Base-by-base conservation (phyloP, 257 asterid genomes). In the Nicotiana benthamiana region DNA sequence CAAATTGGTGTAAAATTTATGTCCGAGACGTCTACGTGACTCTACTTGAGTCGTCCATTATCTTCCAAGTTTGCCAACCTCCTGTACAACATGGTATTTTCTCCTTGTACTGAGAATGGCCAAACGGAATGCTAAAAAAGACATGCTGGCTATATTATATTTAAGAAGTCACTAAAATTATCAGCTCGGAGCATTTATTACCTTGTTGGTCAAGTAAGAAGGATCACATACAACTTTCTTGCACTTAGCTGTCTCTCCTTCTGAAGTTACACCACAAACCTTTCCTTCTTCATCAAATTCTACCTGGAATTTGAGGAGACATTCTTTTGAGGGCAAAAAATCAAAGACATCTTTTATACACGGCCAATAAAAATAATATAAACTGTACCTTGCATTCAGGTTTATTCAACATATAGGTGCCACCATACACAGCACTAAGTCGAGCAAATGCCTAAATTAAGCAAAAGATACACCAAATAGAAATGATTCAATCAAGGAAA, bases 361-460 rank as follows among this genome's bases (percentile, higher is more conserved):
- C 12, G 0, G 40, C 61, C 24, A 30, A 68, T 17, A 34, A 43
- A 52, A 66, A 78, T n/a, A 56, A 32, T 70, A 30, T 30, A 36
- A 80, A 16, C 7, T 51, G 53, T 86, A 92, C 98, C 97, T 91
- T 91, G 90, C 98, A 94, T 62, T 92, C 97, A 27, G 97, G 98
- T 83, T 94, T 94, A 84, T 84, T 88, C 92, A 94, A 84, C 98
- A 94, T 94, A 86, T 94, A 94, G 75, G 98, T 94, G 84, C 98
- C 98, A 83, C 98, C 98, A 85, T 92, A 94, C 76, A 94, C 98
- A 80, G 98, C 98, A 90, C 98, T 94, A 26, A 94, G 87, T 62
- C 98, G 97, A 83, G 98, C 98, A 88, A 94, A 94, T 82, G 95
- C 98, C 98, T 94, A 65, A 80, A 75, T 78, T 48, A 34, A 22